Evolutionary conservation across 2,329 filamentous ascomycete species (phyloP), one percentile per base, ranked within the genome.

Genomic region (Chalaropsis thielavioides): DNA sequence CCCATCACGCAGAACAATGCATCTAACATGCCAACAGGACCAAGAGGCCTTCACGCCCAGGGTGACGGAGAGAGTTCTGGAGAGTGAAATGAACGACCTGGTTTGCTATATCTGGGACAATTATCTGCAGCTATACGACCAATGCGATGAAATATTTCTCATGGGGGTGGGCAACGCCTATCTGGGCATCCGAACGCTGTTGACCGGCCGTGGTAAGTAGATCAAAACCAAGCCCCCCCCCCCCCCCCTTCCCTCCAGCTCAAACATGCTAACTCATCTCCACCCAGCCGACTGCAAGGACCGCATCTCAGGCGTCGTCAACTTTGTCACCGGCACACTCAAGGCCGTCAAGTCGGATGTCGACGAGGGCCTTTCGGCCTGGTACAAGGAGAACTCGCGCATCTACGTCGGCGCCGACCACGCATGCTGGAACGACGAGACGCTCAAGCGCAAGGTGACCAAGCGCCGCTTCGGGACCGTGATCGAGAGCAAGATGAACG

Each of bases 51-150:
- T 75, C 67, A 79, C 75, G 1, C 76, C 78, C 0, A 71, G 74
- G 1, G 73, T 76, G 35, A 75, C 75, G 38, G 81, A 81, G 69
- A 75, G 73, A 62, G 75, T 74, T 0, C 72, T 84, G 7, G 80
- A 87, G 68, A 77, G 79, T 64, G 82, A 83, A 73, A 85, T 83
- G 0, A 84, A 88, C 68, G 86, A 92, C 67, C 77, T 96, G 11
- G 84, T 92, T 3, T 85, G 82, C 67, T 97, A 96, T 71, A 78
- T 99, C 15, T 99, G 94, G 94, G 92, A 96, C 70, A 99, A 99
- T 72, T 96, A 96, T 72, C 84, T 99, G 22, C 89, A 96, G 78
- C 80, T 89, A 40, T 85, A 86, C 62, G 81, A 89, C 19, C 76
- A 87, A 1, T 79, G 82, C 0, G 84, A 86, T 5, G 84, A 92